phyloP scores from a whole-genome alignment of 2,329 filamentous ascomycete genomes.

The Aphanocladium album region DNA sequence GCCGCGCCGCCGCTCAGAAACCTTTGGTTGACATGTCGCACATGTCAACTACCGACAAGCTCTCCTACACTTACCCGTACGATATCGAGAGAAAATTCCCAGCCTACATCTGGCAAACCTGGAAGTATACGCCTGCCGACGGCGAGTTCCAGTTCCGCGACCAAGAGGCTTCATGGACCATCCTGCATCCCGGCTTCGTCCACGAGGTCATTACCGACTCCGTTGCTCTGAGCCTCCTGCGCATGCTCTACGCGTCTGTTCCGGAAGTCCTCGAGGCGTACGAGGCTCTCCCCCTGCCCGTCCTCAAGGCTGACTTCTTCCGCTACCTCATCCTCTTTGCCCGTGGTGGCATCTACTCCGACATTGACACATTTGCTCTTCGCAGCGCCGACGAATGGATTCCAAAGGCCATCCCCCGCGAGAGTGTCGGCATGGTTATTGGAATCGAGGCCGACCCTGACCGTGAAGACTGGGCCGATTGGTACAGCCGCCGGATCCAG shows the following conservation, averaged over 20 bases:
- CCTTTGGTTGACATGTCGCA: conserved; percentile 64
- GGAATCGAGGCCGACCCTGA: conserved; percentile 97
- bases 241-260: conserved; percentile 78
- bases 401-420: conserved; percentile 68
- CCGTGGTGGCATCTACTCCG: conserved; percentile 67
- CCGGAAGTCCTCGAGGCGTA: conserved; percentile 78
- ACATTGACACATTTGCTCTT: conserved; percentile 87
- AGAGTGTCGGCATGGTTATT: conserved; percentile 77
- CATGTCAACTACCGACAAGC: conserved; percentile 71
- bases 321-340: conserved; percentile 64
- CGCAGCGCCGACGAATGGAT: conserved; percentile 85
- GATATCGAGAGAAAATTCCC: conserved; percentile 85
- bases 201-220: conserved; percentile 96
- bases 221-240: conserved; percentile 74
- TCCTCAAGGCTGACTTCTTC: conserved; percentile 77
- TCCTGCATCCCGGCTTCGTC: conserved; percentile 82
- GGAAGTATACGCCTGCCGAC: conserved; percentile 80
- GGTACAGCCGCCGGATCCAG: conserved; percentile 94
- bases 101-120: conserved; percentile 98
- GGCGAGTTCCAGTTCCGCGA: conserved; percentile 75
- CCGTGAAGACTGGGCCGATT: conserved; percentile 83
- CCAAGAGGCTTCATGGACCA: conserved; percentile 84
- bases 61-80: conserved; percentile 92
- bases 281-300: conserved; percentile 63
- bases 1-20: conserved; percentile 49